Base-by-base conservation (phyloP, 306 rosid genomes). In the Sechiopsis laciniata region DNA sequence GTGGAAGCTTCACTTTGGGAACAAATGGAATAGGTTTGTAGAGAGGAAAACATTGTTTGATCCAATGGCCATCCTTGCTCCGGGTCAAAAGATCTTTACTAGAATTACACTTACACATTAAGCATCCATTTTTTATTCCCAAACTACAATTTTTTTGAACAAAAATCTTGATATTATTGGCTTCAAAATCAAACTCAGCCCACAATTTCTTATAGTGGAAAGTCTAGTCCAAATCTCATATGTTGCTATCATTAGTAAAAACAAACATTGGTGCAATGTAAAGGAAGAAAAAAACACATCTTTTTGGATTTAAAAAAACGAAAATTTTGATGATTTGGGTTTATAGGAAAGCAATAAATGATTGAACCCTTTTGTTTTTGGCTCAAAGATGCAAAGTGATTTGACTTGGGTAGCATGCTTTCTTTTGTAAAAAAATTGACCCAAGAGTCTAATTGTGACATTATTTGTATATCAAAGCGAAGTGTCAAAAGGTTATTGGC, bases 11-110 rank as follows among this genome's bases (percentile, higher is more conserved):
- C 98, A 93, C 78, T 93, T 82, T 46, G 97, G 96, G 22, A 82
- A 84, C 26, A 83, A 78, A 16, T 93, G 98, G 98, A 13, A 82
- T 8, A 86, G 83, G 81, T 90, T 90, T 48, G 42, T 82, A 0
- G 77, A 86, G 10, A 80, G 88, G 61, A 94, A 94, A 74, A 74
- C 71, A 10, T 14, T 16, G 57, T 94, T 84, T 82, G 98, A 94
- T 83, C 98, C 98, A 1, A 69, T 88, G 84, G 91, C 89, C 24
- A 76, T 94, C 74, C 93, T 94, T 53, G 88, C 98, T 4, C 98
- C 98, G 2, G 96, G 98, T 2, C 98, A 90, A 77, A 88, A 80
- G 58, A 90, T 93, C 73, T 93, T 93, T 77, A 10, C 84, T 0
- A 82, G 96, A 78, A 83, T 74, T 51, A 6, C 5, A 17, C 59